Conservation (phyloP, 441 rosid genomes). For the Syzygium malaccense region DNA sequence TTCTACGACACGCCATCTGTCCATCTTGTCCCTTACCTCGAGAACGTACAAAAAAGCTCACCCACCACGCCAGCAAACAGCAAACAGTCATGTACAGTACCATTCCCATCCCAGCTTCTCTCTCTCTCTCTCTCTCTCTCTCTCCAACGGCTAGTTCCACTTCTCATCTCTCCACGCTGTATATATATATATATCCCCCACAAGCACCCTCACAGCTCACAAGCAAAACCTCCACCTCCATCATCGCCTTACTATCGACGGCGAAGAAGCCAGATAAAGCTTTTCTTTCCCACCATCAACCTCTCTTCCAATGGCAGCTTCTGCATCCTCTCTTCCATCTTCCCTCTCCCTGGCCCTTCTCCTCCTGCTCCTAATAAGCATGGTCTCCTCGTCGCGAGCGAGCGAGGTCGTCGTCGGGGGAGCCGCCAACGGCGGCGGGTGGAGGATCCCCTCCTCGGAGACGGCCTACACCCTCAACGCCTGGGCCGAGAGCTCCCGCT, state of each 20-base stretch:
- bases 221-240: not conserved
- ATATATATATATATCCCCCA: not conserved
- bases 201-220: rapidly evolving
- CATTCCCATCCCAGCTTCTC: not conserved
- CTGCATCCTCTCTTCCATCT: constrained; percentile 6
- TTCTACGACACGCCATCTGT: not conserved
- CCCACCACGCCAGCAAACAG: not conserved
- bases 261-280: not conserved
- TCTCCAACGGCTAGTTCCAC: not conserved
- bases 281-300: not conserved
- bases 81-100: not conserved
- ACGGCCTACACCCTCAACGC: constrained; percentile 18
- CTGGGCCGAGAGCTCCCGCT: constrained; percentile 35
- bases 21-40: not conserved
- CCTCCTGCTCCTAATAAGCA: not conserved
- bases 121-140: not conserved
- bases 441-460: constrained; percentile 35
- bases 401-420: constrained; percentile 36
- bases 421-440: constrained; percentile 8
- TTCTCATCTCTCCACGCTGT: not conserved
- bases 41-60: not conserved
- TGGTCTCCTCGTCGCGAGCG: constrained; percentile 7
- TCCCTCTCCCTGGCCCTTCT: constrained; percentile 2
- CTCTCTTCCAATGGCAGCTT: not conserved
- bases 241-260: not conserved